Base-by-base conservation (phyloP, 1,139 yeast species). In the Waltiozyma sp. region DNA sequence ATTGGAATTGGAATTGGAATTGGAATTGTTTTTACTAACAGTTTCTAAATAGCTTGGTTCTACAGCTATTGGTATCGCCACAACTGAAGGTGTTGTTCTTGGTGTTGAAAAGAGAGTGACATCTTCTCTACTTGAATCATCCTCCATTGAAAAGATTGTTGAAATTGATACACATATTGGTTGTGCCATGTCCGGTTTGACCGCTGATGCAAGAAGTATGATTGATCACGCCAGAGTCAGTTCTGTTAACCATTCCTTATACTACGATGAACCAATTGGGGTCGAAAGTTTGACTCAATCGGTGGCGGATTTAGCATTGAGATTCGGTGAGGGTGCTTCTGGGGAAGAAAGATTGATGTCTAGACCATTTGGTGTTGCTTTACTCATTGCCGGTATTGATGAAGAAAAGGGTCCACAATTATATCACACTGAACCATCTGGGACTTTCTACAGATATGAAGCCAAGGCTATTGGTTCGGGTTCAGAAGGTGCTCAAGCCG, bases 401-500 rank as follows among this genome's bases (percentile, higher is more conserved):
- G 72, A 77, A 48, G 94, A 87, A 55, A 82, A 86, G 57, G 98
- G 98, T 0, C 96, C 96, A 43, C 98, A 91, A 65, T 74, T 93
- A 59, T 84, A 85, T 62, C 97, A 93, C 61, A 96, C 98, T n/a
- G 99, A 93, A 65, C 98, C 99, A 37, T 84, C 96, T 16, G 99
- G 99, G 48, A 91, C 99, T 2, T 93, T 88, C 57, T 93, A 91
- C 69, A 77, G 94, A 64, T 93, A 91, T 62, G 96, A 91, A 58
- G 99, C 98, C 38, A 93, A 91, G 66, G 98, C 98, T 13, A 93
- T 93, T 60, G 99, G 99, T 11, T 86, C 96, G 1, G 99, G 99
- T 26, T 85, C 95, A 18, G 99, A 93, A 64, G 98, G 98, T 49
- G 99, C 99, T 2, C 98, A 93, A 65, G 85, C 96, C 1, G 99